Percentiles rank a stretch among this genome's conserved stretches.
These are phyloP conservation scores for Fomitopsis palustris DNA, from an alignment of 1,284 basidiomycete genomes.

Conservation along the genomic window DNA sequence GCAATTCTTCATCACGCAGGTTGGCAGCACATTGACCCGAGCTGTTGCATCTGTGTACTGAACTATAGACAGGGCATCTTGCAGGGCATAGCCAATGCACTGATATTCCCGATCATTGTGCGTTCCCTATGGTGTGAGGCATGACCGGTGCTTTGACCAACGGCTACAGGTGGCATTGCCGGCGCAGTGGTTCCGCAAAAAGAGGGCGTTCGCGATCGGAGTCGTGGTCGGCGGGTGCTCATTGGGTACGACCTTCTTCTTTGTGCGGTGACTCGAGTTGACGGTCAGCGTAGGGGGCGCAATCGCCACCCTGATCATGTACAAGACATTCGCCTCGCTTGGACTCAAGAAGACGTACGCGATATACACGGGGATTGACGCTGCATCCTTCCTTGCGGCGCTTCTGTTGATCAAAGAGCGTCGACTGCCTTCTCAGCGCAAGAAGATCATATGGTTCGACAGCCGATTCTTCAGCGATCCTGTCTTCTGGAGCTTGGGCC, in stretches of 20 bases:
- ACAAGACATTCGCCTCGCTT: neutral
- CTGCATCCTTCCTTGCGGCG: slow-evolving; percentile 13
- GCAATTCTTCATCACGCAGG: slow-evolving; percentile 27
- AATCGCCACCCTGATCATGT: neutral
- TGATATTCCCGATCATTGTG: slow-evolving; percentile 16
- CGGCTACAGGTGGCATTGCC: slow-evolving; percentile 13
- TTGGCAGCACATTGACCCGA: neutral
- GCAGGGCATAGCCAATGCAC: slow-evolving; percentile 11
- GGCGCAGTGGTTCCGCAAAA: slow-evolving; percentile 15
- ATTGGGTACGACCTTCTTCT: slow-evolving; percentile 5
- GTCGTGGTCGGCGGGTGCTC: slow-evolving; percentile 14
- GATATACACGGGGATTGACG: slow-evolving; percentile 22
- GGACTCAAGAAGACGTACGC: slow-evolving; percentile 14
- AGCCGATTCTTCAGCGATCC: slow-evolving; percentile 19
- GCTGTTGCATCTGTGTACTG: neutral
- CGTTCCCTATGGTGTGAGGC: neutral
- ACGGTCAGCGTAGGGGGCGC: too few relatives aligned
- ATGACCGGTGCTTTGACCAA: neutral
- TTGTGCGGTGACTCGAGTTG: too few relatives aligned
- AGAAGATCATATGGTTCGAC: slow-evolving; percentile 22
- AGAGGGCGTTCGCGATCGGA: slow-evolving; percentile 13
- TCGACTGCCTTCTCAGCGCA: slow-evolving; percentile 6
- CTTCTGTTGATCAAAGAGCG: slow-evolving; percentile 22
- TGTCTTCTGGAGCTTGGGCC: slow-evolving; percentile 23
- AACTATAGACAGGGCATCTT: slow-evolving; percentile 10